phyloP scores from a whole-genome alignment of 768 basidiomycete genomes.

The Coprinellus micaceus region DNA sequence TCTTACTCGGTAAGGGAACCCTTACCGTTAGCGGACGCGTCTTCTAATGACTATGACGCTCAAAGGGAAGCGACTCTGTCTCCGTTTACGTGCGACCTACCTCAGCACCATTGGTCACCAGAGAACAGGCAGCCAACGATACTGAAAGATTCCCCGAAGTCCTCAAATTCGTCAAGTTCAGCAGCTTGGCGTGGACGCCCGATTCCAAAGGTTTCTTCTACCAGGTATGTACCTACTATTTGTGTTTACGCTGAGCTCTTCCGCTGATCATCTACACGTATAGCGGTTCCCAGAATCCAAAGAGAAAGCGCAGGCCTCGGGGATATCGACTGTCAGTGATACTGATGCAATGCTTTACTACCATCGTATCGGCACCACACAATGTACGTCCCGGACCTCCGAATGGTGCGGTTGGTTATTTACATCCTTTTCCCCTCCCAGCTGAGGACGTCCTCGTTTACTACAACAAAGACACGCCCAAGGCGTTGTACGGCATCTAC shows the following conservation, averaged over 20 bases:
- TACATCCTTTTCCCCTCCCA: constrained; percentile 20
- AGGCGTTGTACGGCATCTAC: constrained; percentile 58
- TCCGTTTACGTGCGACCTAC: constrained; percentile 69
- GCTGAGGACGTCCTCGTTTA: constrained; percentile 68
- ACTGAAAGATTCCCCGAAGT: constrained; percentile 58
- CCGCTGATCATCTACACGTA: not conserved
- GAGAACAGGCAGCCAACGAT: constrained; percentile 41
- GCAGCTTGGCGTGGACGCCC: constrained; percentile 65
- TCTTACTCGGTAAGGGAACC: constrained; percentile 56
- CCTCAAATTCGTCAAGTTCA: constrained; percentile 75
- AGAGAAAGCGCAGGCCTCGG: constrained; percentile 47
- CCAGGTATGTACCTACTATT: constrained; percentile 37
- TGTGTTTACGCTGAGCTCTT: not conserved
- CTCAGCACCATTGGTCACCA: constrained; percentile 48
- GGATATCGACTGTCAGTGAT: constrained; percentile 57
- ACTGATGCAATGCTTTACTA: constrained; percentile 73
- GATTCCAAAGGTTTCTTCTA: constrained; percentile 86
- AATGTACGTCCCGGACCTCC: constrained; percentile 41
- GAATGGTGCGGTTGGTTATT: not conserved
- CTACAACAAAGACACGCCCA: constrained; percentile 59
- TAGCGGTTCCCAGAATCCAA: constrained; percentile 57
- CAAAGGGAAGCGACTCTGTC: constrained; percentile 69
- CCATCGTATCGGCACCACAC: constrained; percentile 67
- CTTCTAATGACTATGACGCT: constrained; percentile 7
- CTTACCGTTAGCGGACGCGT: not conserved